A percentile compares a stretch with the other conserved stretches of the same genome.
These are phyloP conservation scores for Sarocladium strictum DNA, from an alignment of 2,329 filamentous ascomycete species.

Conservation along the genomic window DNA sequence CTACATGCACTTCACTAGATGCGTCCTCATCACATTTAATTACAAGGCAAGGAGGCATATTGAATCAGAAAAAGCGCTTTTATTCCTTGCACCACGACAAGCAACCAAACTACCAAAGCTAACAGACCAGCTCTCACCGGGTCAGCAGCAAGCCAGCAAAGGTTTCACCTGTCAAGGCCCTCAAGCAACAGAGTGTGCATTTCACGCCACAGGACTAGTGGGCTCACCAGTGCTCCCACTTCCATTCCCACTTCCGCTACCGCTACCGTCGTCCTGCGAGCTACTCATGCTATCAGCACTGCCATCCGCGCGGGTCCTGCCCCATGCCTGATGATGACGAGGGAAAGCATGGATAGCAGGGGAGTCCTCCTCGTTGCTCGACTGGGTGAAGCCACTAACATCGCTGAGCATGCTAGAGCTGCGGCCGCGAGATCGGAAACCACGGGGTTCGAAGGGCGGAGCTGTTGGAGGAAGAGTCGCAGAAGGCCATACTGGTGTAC, in stretches of 20 bases:
- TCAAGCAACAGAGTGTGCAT: too few relatives aligned
- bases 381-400: conserved; percentile 61
- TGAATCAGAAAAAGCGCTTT: conserved; percentile 2
- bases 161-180: neutral
- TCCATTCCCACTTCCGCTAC: conserved; percentile 2
- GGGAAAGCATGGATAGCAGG: conserved; percentile 2
- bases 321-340: neutral
- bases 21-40: too few relatives aligned
- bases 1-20: too few relatives aligned
- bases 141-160: neutral
- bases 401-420: conserved; percentile 64
- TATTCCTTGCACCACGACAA: conserved; percentile 5
- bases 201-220: conserved; percentile 4
- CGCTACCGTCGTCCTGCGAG: neutral
- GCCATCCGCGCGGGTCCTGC: neutral
- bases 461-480: conserved; percentile 29
- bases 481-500: conserved; percentile 25
- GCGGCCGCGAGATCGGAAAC: conserved; percentile 44
- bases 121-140: conserved; percentile 1
- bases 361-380: conserved; percentile 42
- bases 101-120: neutral
- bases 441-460: conserved; percentile 27
- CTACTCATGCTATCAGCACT: conserved; percentile 5
- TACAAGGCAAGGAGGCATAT: neutral
- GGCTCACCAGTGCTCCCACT: neutral